Evolutionary conservation across 345 rosid species (phyloP), one percentile per base, ranked within the genome.

Genomic region (Brassica carinata): DNA sequence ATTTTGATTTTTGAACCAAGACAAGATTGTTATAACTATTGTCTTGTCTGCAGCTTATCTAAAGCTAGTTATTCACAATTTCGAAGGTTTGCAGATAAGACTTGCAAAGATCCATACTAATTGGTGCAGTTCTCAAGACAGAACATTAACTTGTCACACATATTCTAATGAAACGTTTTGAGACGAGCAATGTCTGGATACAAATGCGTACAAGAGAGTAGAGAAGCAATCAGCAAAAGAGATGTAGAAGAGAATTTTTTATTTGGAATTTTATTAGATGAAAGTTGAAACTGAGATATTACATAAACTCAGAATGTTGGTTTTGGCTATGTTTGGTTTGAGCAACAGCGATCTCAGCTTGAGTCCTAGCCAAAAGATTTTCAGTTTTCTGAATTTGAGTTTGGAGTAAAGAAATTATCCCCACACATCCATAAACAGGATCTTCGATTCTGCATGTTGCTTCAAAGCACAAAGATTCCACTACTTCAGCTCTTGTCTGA

Each of bases 341-440:
- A 81, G 71, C 75, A 72, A 77, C 30, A 0, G 86, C 78, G 4
- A 86, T 80, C 70, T 90, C 87, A 17, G 92, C 93, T 76, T 29
- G 85, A 11, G 85, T 86, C 67, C 71, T 83, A 0, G 89, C 89
- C 14, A 92, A 23, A 48, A 87, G 78, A 64, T 45, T 80, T 69
- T 87, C 86, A 1, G 69, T 78, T 18, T 58, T 59, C 33, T 85
- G 88, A 75, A 90, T 87, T 17, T 89, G 87, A 29, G 84, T 84
- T 10, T 90, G 84, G 0, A 91, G 82, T 14, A 58, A 30, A 14
- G 78, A 75, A 43, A 90, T 72, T 26, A 86, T 80, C 8, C 89
- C 89, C 19, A 82, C 92, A 36, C 89, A 89, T 2, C 97, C 96
- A 61, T 90, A 88, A 8, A 90, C 86, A 10, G 90, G 90, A 31